Evolutionary conservation across 352 stramenopile genomes (phyloP), one percentile per base, ranked within the genome.

Genomic region (Pythium pyrilobum): DNA sequence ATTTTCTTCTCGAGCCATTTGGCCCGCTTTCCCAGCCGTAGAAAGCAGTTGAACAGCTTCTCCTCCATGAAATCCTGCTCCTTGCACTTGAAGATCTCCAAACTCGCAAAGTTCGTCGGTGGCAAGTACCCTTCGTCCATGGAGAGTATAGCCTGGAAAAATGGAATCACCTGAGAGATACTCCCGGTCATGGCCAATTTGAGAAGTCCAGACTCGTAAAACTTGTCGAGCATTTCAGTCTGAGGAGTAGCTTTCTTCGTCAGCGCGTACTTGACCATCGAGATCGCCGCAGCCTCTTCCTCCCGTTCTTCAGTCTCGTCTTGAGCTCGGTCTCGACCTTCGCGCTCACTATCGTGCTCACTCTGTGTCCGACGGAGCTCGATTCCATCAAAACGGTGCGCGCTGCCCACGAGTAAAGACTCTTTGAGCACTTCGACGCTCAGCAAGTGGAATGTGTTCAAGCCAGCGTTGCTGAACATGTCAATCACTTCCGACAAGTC

Each of bases 81-180:
- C n/a, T 77, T 78, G 58, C 71, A 84, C 24, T 77, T 77, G 38
- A 77, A 64, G 4, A 87, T 62, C 41, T 87, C 76, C 9, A 79
- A 46, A 20, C 72, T 82, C 0, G 70, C 69, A 48, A 82, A 74
- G 48, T 82, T 86, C 0, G 72, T 71, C 0, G 66, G 71, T 16
- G 71, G 63, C 12, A 82, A 48, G 27, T 86, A 86, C 2, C 44
- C 48, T 41, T 80, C 69, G 25, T 86, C 69, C 24, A 84, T 72
- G 21, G 73, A 79, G 4, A 82, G 38, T 8, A 83, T 71, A 0
- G 74, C 72, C 20, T 71, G 56, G 38, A 81, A 81, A 24, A 74
- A 81, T 11, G 73, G 67, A 13, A 69, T 74, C 7, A 70, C 56
- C 31, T 80, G 61, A 1, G 48, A 59, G 28, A 80, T 52, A 16